Conservation (phyloP, 352 stramenopile species). For the Globisporangium cylindrosporum region DNA sequence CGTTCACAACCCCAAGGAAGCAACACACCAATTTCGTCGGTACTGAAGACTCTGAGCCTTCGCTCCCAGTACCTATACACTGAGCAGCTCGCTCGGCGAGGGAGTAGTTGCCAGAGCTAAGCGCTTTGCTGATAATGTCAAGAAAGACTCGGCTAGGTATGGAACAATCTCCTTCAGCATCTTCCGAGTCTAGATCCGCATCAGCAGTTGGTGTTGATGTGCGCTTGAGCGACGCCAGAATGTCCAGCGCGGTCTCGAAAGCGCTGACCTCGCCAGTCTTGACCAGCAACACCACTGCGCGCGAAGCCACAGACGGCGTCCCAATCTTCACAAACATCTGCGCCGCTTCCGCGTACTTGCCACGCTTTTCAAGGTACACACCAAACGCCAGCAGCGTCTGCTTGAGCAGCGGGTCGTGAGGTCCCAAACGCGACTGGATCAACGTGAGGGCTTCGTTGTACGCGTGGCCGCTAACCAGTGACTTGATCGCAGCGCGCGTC, state of each 20-base stretch:
- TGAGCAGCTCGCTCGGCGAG: slow-evolving; percentile 33
- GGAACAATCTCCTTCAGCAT: slow-evolving; percentile 12
- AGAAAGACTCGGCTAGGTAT: slow-evolving; percentile 42
- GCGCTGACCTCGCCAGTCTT: slow-evolving; percentile 29
- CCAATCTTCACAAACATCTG: slow-evolving; percentile 26
- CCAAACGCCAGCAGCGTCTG: slow-evolving; percentile 39
- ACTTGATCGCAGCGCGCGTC: slow-evolving; percentile 41
- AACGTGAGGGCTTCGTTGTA: slow-evolving; percentile 62
- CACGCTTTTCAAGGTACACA: slow-evolving; percentile 33
- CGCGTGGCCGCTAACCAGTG: slow-evolving; percentile 33
- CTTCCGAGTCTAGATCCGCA: background rate
- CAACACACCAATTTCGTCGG: slow-evolving; percentile 14
- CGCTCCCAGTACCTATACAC: slow-evolving; percentile 11
- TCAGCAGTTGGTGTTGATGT: background rate
- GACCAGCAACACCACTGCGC: slow-evolving; percentile 29
- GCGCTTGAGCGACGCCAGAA: slow-evolving; percentile 19
- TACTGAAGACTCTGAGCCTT: slow-evolving; percentile 5
- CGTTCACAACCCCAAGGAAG: slow-evolving; percentile 12
- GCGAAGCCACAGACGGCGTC: slow-evolving; percentile 18
- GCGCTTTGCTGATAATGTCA: slow-evolving; percentile 28
- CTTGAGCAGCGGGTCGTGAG: slow-evolving; percentile 35
- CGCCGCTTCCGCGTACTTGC: slow-evolving; percentile 30
- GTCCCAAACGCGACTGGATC: slow-evolving; percentile 37
- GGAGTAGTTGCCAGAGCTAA: slow-evolving; percentile 21
- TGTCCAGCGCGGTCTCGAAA: slow-evolving; percentile 31